A percentile compares a stretch with the other conserved stretches of the same genome.
phyloP scores from a whole-genome alignment of 2,329 filamentous ascomycete species.

The Conoideocrella luteorostrata region DNA sequence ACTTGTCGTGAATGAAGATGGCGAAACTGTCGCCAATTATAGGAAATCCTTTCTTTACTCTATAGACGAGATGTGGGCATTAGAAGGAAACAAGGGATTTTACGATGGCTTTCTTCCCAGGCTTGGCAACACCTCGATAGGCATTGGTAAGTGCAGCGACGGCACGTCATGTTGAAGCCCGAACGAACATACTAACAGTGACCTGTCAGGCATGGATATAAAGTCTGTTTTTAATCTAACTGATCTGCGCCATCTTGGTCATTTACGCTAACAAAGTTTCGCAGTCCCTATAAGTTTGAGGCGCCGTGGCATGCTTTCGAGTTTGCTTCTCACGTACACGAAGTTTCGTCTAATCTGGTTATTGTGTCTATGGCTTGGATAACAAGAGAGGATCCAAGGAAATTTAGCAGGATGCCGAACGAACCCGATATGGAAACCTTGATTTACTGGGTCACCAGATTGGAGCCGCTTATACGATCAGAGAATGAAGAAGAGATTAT shows the following conservation, averaged over 20 bases:
- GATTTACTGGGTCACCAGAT: slow-evolving; percentile 66
- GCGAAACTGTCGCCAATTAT: slow-evolving; percentile 56
- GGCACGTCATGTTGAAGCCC: too few relatives aligned
- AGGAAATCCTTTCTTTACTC: slow-evolving; percentile 54
- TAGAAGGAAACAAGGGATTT: slow-evolving; percentile 48
- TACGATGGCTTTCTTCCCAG: slow-evolving; percentile 37
- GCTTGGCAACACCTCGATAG: slow-evolving; percentile 47
- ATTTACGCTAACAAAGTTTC: too few relatives aligned
- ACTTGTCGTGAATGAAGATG: slow-evolving; percentile 50
- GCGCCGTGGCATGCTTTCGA: slow-evolving; percentile 34
- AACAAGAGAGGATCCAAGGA: slow-evolving; percentile 45
- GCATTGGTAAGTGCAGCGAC: too few relatives aligned
- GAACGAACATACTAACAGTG: too few relatives aligned
- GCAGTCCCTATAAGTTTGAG: slow-evolving; percentile 31
- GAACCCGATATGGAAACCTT: slow-evolving; percentile 68
- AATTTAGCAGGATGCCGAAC: slow-evolving; percentile 40
- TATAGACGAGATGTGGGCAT: slow-evolving; percentile 56
- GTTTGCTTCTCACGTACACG: slow-evolving; percentile 49
- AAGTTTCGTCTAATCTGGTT: slow-evolving; percentile 52
- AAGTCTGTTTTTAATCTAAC: slow-evolving; percentile 38
- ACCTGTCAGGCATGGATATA: slow-evolving; percentile 58
- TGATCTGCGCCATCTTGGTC: too few relatives aligned
- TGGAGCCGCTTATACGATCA: slow-evolving; percentile 56
- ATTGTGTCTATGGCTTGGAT: slow-evolving; percentile 76
- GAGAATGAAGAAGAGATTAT: slow-evolving; percentile 53